Evolutionary conservation across 106 monocot genomes (phyloP).

Genomic region (Dioscorea alata): DNA sequence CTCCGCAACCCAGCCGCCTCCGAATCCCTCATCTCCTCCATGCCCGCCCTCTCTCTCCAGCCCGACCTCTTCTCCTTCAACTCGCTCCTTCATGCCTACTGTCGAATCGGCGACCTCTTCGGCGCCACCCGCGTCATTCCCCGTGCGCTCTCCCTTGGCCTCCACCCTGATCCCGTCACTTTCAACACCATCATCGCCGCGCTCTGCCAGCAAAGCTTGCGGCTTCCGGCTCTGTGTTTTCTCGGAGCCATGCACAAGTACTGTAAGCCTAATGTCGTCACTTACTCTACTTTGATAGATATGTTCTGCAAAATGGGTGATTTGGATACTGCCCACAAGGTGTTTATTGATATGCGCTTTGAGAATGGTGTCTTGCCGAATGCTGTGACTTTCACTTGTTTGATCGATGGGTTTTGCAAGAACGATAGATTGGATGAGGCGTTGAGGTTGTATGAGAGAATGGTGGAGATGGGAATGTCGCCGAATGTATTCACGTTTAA

Average conservation of each 20-base stretch:
- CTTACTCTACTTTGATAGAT: conserved; percentile 8
- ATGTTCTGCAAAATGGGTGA: conserved; percentile 9
- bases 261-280: conserved; percentile 3
- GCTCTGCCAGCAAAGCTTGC: not conserved
- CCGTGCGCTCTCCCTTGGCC: conserved; percentile 1
- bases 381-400: conserved; percentile 6
- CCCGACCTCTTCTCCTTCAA: no score
- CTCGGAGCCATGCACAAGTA: not conserved
- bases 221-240: not conserved
- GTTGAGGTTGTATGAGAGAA: conserved; percentile 9
- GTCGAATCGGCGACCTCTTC: no score
- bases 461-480: not conserved
- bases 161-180: conserved; percentile 6
- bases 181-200: conserved; percentile 10
- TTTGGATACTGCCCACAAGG: not conserved
- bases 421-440: conserved; percentile 1
- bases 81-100: no score
- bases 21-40: no score
- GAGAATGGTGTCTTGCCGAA: conserved; percentile 5
- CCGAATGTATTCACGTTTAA: conserved; percentile 23
- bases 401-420: conserved; percentile 21
- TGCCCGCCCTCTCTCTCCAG: no score
- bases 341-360: conserved; percentile 7
- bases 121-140: no score
- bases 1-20: no score